Evolutionary conservation across 2,329 filamentous ascomycete genomes (phyloP).

Genomic region (Colletotrichum sp.): DNA sequence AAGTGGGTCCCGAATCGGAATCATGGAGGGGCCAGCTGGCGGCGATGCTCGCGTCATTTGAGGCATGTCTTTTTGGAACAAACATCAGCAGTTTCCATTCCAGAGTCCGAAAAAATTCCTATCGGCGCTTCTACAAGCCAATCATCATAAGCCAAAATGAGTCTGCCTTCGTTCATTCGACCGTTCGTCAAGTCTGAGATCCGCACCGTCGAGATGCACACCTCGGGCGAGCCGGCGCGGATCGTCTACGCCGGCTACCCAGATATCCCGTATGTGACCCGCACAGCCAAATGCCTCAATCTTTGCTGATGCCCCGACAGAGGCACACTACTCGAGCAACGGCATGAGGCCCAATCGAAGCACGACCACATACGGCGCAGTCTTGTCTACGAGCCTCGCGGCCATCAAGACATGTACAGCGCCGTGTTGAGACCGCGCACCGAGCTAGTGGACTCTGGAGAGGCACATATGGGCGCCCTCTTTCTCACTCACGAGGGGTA

Average conservation of each 20-base stretch:
- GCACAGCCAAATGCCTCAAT: too few relatives aligned
- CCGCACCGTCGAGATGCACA: slow-evolving; percentile 46
- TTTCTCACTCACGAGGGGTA: slow-evolving; percentile 20
- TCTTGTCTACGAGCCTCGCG: slow-evolving; percentile 17
- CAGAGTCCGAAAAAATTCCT: too few relatives aligned
- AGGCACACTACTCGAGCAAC: slow-evolving; percentile 45
- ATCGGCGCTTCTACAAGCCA: too few relatives aligned
- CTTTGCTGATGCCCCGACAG: background rate
- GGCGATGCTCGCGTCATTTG: background rate
- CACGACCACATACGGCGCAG: slow-evolving; percentile 11
- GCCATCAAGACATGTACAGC: slow-evolving; percentile 21
- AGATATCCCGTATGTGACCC: slow-evolving; percentile 22
- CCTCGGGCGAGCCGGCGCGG: slow-evolving; percentile 52
- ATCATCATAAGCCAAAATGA: background rate
- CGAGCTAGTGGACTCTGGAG: background rate
- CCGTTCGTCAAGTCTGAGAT: background rate
- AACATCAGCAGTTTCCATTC: background rate
- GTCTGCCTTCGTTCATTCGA: background rate
- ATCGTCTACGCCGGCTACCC: slow-evolving; percentile 49
- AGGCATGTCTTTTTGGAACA: background rate
- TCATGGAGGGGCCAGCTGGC: background rate
- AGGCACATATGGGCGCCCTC: slow-evolving; percentile 21
- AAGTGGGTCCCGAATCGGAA: background rate
- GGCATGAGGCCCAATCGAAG: slow-evolving; percentile 23
- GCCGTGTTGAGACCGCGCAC: slow-evolving; percentile 9